phyloP scores from a whole-genome alignment of 2,329 filamentous ascomycete genomes.

The Paramyrothecium sp. region DNA sequence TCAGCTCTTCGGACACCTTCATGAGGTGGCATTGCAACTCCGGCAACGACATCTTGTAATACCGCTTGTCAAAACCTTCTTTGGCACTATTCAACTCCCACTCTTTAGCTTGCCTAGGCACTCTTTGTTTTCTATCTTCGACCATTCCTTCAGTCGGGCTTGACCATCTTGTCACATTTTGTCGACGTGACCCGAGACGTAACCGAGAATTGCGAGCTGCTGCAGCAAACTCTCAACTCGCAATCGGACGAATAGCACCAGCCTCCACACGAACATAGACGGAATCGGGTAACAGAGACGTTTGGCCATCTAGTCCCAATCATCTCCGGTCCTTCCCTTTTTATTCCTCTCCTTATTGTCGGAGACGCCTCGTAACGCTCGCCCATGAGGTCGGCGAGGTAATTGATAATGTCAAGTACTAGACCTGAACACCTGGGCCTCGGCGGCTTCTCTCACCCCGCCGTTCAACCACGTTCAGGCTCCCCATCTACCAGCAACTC shows the following conservation, averaged over 20 bases:
- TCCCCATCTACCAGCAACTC: conserved; percentile 80
- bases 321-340: conserved; percentile 2
- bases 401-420: conserved; percentile 92
- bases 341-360: neutral
- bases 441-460: conserved; percentile 72
- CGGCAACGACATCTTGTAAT: conserved; percentile 31
- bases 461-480: conserved; percentile 69
- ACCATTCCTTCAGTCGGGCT: neutral
- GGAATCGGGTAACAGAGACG: no score
- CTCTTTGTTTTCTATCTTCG: conserved; percentile 3
- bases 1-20: neutral
- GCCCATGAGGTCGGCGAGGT: conserved; percentile 53
- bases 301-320: no score
- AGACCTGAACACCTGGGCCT: conserved; percentile 85
- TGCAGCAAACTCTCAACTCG: no score
- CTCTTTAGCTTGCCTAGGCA: conserved; percentile 14
- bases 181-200: no score
- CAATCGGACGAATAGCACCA: no score
- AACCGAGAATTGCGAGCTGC: no score
- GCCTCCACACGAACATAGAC: no score
- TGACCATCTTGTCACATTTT: no score
- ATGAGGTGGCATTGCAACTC: conserved; percentile 14
- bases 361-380: neutral
- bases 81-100: conserved; percentile 19
- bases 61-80: conserved; percentile 24